phyloP scores from a whole-genome alignment of 257 asterid genomes.

The Jasminum sambac region DNA sequence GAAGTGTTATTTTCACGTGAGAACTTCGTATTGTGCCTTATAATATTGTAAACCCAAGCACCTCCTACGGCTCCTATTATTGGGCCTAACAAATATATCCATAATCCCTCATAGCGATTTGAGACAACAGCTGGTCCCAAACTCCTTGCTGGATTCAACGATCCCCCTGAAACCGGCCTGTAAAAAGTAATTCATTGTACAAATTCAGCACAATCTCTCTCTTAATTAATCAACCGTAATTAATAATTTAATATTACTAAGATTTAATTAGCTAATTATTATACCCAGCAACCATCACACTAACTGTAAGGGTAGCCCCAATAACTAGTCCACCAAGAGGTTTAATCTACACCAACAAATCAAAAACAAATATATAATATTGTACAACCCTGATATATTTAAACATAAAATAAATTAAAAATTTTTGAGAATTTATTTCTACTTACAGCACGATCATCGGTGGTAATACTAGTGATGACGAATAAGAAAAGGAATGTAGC shows the following conservation, averaged over 20 bases:
- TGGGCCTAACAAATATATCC: constrained; percentile 46
- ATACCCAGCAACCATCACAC: constrained; percentile 38
- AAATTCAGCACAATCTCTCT: neutral
- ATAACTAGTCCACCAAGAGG: constrained; percentile 28
- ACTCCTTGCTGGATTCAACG: constrained; percentile 55
- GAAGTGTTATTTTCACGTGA: constrained; percentile 12
- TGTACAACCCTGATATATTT: no score
- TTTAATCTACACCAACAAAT: constrained; percentile 20
- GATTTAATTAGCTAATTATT: neutral
- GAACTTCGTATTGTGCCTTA: constrained; percentile 28
- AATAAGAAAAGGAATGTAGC: constrained; percentile 46
- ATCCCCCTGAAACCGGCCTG: constrained; percentile 50
- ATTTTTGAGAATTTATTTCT: neutral
- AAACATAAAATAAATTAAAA: neutral
- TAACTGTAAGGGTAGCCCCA: constrained; percentile 30
- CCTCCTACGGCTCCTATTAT: constrained; percentile 39
- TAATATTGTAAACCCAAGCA: constrained; percentile 36
- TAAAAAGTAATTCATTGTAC: neutral
- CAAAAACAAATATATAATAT: neutral
- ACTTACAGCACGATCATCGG: constrained; percentile 49
- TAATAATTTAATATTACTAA: no score
- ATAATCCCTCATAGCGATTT: constrained; percentile 28
- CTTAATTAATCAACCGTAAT: neutral
- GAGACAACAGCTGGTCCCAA: constrained; percentile 49
- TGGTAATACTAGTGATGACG: constrained; percentile 42